A percentile compares a stretch with the other conserved stretches of the same genome.
Evolutionary conservation across 164 flowering plant species (phyloP).

Genomic region (Paratinospora sagittata): DNA sequence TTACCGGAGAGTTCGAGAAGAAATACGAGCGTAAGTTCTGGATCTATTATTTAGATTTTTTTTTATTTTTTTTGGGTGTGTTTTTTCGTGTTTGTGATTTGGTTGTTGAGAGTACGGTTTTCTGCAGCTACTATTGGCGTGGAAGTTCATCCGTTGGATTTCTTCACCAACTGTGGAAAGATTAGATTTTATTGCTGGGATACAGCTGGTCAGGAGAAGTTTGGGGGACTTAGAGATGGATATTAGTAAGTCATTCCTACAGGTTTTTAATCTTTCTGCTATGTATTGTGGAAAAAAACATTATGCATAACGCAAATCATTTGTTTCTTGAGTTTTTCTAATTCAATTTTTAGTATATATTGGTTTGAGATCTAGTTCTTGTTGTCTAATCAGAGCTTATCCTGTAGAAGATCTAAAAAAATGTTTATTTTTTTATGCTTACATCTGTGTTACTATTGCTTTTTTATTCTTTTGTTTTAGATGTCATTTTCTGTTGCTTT

Average conservation of each 20-base stretch:
- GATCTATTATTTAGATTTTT: background rate
- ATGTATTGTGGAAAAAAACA: no score
- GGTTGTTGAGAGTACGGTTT: background rate
- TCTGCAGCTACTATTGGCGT: constrained; percentile 77
- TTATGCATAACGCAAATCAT: no score
- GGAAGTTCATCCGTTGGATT: constrained; percentile 85
- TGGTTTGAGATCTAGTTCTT: no score
- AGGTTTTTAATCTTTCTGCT: no score
- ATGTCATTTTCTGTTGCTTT: no score
- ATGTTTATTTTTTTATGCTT: no score
- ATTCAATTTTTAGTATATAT: no score
- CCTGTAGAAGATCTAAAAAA: no score
- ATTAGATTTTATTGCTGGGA: constrained; percentile 80
- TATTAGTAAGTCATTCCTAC: constrained; percentile 46
- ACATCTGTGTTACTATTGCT: no score
- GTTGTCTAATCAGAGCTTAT: no score
- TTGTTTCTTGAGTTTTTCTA: no score
- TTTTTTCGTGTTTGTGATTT: background rate
- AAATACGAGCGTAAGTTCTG: constrained; percentile 72
- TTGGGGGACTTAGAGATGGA: constrained; percentile 81
- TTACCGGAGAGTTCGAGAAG: constrained; percentile 86
- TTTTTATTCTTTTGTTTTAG: no score
- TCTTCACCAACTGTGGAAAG: constrained; percentile 70
- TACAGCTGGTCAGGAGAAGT: constrained; percentile 83
- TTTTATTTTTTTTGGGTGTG: background rate